Evolutionary conservation across 2,329 filamentous ascomycete genomes (phyloP).

Genomic region (Cladosporium cucumerinum): DNA sequence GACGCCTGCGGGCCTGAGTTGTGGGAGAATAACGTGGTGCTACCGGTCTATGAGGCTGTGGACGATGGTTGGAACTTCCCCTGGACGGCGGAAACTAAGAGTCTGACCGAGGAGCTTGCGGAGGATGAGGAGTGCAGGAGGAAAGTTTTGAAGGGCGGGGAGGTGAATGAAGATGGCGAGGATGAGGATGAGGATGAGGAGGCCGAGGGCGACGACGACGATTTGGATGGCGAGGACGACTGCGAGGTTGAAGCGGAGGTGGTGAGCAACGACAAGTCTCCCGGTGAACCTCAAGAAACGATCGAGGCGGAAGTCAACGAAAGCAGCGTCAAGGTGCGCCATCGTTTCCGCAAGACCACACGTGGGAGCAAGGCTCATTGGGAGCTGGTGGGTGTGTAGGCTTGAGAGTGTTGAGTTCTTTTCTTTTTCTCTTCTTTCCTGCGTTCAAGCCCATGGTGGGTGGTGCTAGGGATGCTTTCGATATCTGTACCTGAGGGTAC

Average conservation of each 20-base stretch:
- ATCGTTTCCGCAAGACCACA: background rate
- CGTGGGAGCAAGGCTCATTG: background rate
- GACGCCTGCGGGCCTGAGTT: background rate
- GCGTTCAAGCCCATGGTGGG: background rate
- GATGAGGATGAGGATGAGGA: background rate
- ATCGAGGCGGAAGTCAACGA: background rate
- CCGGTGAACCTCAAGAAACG: background rate
- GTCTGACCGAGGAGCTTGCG: constrained; percentile 7
- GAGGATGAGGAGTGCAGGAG: background rate
- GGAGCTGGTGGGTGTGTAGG: background rate
- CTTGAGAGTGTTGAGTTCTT: background rate
- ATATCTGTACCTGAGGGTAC: background rate
- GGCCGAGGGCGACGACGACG: background rate
- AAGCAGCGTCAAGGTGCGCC: background rate
- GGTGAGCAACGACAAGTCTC: background rate
- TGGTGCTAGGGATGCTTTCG: background rate
- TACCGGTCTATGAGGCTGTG: background rate
- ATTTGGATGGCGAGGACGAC: background rate
- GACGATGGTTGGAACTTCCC: background rate
- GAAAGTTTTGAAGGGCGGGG: background rate
- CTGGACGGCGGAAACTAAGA: background rate
- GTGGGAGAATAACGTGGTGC: background rate
- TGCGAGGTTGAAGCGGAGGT: background rate
- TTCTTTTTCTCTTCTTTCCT: background rate
- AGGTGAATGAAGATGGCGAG: background rate